These are phyloP conservation scores for Nitzschia sp. DNA, from an alignment of 108 stramenopile genomes.

Conservation along the genomic window DNA sequence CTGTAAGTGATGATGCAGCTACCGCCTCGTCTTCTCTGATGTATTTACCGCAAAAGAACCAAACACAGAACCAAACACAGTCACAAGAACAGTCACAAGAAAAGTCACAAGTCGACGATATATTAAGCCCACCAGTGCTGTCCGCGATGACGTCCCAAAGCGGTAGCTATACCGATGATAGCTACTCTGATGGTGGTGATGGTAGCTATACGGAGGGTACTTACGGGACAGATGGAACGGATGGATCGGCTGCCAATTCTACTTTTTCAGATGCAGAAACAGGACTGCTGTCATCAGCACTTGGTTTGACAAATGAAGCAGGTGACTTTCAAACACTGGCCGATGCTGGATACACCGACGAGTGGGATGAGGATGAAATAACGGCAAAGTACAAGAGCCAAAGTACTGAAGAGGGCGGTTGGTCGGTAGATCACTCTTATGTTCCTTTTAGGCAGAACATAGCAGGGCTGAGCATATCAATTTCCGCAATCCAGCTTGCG, in stretches of 20 bases:
- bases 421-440: slow-evolving; percentile 1
- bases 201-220: too few relatives aligned
- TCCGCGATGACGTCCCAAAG: not conserved
- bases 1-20: not conserved
- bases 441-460: slow-evolving; percentile 27
- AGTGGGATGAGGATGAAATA: not conserved
- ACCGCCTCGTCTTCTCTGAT: not conserved
- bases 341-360: not conserved
- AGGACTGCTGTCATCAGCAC: not conserved
- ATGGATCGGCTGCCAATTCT: not conserved
- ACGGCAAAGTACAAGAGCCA: not conserved
- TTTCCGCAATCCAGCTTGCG: slow-evolving; percentile 40
- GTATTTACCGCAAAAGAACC: too few relatives aligned
- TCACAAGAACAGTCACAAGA: not conserved
- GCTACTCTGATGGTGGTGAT: too few relatives aligned
- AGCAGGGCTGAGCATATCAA: slow-evolving; percentile 33
- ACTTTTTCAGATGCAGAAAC: not conserved
- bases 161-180: not conserved
- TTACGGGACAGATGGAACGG: too few relatives aligned
- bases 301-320: not conserved
- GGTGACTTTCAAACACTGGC: not conserved
- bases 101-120: not conserved
- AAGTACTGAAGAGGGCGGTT: slow-evolving; percentile 9
- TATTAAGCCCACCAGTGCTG: too few relatives aligned
- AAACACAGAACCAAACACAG: too few relatives aligned